Conservation (phyloP, 176 grass and related monocot species). For the Dendrocalamus sinicus region DNA sequence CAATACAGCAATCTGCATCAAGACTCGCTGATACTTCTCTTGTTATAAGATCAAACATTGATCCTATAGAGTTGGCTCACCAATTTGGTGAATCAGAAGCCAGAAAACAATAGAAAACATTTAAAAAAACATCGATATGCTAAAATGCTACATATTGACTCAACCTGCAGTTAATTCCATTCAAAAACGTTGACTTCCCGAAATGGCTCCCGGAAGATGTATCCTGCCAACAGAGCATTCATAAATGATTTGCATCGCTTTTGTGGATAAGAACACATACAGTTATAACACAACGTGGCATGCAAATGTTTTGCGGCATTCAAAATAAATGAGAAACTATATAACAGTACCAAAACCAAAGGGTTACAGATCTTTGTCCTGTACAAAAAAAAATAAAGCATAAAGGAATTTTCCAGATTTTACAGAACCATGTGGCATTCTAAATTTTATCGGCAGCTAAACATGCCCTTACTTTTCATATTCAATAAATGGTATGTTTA, state of each 20-base stretch:
- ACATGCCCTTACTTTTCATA: neutral
- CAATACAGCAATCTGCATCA: slow-evolving; percentile 10
- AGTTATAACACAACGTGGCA: neutral
- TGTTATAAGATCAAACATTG: slow-evolving; percentile 11
- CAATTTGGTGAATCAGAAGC: neutral
- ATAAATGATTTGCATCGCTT: neutral
- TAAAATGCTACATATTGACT: slow-evolving; percentile 31
- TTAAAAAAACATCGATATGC: slow-evolving; percentile 9
- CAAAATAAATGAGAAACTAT: slow-evolving; percentile 7
- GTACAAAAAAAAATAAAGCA: slow-evolving; percentile 7
- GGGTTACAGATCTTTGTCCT: neutral
- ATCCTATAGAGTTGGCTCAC: slow-evolving; percentile 17
- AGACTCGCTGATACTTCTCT: slow-evolving; percentile 25
- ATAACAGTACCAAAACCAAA: neutral
- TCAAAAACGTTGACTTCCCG: slow-evolving; percentile 41
- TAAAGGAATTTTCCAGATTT: slow-evolving; percentile 19
- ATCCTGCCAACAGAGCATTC: slow-evolving; percentile 62
- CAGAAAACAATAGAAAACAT: neutral
- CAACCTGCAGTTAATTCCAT: slow-evolving; percentile 56
- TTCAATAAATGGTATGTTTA: neutral
- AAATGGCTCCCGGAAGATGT: slow-evolving; percentile 51
- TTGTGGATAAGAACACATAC: slow-evolving; percentile 4
- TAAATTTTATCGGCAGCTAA: neutral
- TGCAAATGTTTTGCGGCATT: neutral
- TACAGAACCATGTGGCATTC: neutral